phyloP scores from a whole-genome alignment of 176 grass and related monocot genomes.

The Eleusine indica region DNA sequence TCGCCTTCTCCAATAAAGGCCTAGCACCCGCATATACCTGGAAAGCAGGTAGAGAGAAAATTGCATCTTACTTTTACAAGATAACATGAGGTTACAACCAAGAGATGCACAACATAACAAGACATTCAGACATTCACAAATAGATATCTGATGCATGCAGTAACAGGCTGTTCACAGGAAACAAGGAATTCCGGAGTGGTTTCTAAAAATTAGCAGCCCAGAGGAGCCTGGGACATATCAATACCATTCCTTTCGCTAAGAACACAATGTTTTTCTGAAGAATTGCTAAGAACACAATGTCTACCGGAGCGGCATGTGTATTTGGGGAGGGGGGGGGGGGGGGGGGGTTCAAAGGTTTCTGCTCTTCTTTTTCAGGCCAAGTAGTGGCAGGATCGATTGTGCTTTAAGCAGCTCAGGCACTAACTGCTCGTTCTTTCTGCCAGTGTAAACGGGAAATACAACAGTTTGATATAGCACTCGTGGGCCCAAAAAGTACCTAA shows the following conservation, averaged over 20 bases:
- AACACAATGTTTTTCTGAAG: not conserved
- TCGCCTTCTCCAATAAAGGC: constrained; percentile 88
- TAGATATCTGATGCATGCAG: not conserved
- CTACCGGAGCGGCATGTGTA: not conserved
- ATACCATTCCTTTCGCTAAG: constrained; percentile 15
- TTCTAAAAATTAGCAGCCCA: constrained; percentile 12
- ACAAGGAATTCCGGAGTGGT: not conserved
- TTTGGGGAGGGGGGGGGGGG: too few species aligned
- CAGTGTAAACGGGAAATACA: not conserved
- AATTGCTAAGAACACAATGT: not conserved
- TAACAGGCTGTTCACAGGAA: not conserved
- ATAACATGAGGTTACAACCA: constrained; percentile 6
- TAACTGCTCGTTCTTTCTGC: not conserved
- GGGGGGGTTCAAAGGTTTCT: not conserved
- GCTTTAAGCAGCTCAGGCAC: constrained; percentile 2
- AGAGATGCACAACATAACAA: not conserved
- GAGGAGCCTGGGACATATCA: constrained; percentile 6
- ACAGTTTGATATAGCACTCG: constrained; percentile 11
- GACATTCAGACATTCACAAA: not conserved
- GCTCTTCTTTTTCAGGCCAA: not conserved
- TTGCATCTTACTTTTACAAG: constrained; percentile 20
- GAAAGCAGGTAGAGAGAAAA: constrained; percentile 28
- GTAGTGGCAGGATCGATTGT: not conserved
- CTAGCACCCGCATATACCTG: constrained; percentile 88
- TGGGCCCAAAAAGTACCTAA: constrained; percentile 9